Percentiles rank a stretch among this genome's conserved stretches.
Conservation (phyloP, 176 grass and related monocot genomes). For the Dendrocalamus sinicus region DNA sequence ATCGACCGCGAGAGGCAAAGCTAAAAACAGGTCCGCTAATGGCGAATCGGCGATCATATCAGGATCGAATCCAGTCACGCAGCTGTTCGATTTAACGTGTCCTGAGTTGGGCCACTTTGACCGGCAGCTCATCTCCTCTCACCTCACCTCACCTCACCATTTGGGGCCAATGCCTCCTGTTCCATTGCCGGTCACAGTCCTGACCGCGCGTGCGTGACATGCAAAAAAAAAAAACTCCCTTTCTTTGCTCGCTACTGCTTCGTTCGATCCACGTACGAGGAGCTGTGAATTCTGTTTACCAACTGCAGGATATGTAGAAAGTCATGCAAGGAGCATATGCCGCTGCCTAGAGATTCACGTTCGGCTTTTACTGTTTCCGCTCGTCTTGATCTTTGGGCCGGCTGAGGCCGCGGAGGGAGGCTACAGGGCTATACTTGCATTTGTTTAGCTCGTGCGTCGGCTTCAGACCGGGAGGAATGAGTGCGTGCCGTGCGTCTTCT, state of each 20-base stretch:
- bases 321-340: constrained; percentile 13
- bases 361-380: neutral
- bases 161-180: neutral
- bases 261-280: neutral
- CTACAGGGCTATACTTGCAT: neutral
- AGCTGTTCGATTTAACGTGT: constrained; percentile 30
- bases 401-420: neutral
- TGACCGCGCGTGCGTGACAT: neutral
- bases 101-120: constrained; percentile 4
- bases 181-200: neutral
- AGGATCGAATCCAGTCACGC: neutral
- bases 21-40: neutral
- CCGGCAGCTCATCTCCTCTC: neutral
- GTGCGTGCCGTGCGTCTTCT: constrained; percentile 8
- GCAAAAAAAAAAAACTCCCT: neutral
- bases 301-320: neutral
- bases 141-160: neutral
- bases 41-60: neutral
- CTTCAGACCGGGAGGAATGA: neutral
- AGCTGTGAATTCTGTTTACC: neutral
- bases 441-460: constrained; percentile 33
- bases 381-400: neutral
- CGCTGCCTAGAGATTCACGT: constrained; percentile 41
- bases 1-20: neutral
- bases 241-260: neutral